Conservation (phyloP, 2,329 filamentous ascomycete species). For the Decorospora gaudefroyi region DNA sequence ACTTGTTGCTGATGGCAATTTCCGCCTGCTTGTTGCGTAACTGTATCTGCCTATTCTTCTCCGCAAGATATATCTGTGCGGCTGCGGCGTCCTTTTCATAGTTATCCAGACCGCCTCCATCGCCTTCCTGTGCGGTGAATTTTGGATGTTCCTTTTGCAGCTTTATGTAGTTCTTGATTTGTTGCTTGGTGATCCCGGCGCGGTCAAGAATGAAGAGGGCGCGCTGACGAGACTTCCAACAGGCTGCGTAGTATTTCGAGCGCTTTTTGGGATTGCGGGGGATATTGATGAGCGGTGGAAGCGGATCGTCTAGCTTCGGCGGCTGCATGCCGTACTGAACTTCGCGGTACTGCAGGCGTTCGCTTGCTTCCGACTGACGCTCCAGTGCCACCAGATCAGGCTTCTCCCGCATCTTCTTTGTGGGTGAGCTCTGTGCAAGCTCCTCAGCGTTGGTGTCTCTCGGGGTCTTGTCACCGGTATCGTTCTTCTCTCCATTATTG, state of each 20-base stretch:
- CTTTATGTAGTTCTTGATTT: slow-evolving; percentile 38
- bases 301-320: slow-evolving; percentile 27
- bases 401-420: slow-evolving; percentile 30
- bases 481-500: neutral
- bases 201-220: slow-evolving; percentile 40
- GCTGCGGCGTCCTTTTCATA: slow-evolving; percentile 33
- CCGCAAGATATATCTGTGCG: slow-evolving; percentile 22
- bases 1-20: slow-evolving; percentile 31
- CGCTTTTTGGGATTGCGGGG: slow-evolving; percentile 29
- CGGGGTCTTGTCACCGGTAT: neutral
- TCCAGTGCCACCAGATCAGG: slow-evolving; percentile 34
- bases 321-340: slow-evolving; percentile 39
- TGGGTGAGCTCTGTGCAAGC: slow-evolving; percentile 21
- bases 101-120: slow-evolving; percentile 27
- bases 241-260: slow-evolving; percentile 37
- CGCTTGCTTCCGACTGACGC: slow-evolving; percentile 30
- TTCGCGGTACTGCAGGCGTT: slow-evolving; percentile 41
- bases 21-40: slow-evolving; percentile 32
- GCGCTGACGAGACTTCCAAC: slow-evolving; percentile 39
- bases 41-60: slow-evolving; percentile 20
- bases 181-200: slow-evolving; percentile 33
- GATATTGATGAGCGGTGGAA: slow-evolving; percentile 41
- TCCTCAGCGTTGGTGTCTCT: slow-evolving; percentile 12
- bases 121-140: slow-evolving; percentile 27
- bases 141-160: slow-evolving; percentile 26